phyloP scores from a whole-genome alignment of 1,284 basidiomycete species.

The Agroathelia rolfsii region DNA sequence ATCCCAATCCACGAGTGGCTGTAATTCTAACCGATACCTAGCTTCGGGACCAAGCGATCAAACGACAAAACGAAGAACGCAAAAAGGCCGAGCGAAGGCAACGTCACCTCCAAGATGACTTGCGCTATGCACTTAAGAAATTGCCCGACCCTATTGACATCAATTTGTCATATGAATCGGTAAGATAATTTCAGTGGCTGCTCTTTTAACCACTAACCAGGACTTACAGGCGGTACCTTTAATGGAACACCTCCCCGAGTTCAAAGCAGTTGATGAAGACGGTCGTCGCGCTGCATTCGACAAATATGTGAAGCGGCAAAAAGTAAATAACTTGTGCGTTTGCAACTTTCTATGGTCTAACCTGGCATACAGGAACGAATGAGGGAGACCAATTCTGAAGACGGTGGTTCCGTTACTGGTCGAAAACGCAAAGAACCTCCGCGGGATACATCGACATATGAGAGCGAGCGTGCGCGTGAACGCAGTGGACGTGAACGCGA shows the following conservation, averaged over 20 bases:
- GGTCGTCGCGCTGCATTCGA: constrained; percentile 69
- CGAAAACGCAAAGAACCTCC: constrained; percentile 64
- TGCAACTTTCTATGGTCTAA: not conserved
- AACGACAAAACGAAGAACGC: constrained; percentile 72
- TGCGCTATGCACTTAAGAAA: constrained; percentile 92
- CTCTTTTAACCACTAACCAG: not conserved
- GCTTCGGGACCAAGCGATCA: constrained; percentile 63
- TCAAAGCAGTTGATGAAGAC: constrained; percentile 75
- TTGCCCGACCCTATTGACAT: constrained; percentile 72
- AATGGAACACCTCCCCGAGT: constrained; percentile 77
- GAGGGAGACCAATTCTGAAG: constrained; percentile 68
- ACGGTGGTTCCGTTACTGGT: constrained; percentile 68
- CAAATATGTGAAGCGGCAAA: constrained; percentile 82
- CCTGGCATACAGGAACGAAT: constrained; percentile 49
- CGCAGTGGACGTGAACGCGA: constrained; percentile 37
- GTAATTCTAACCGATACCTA: constrained; percentile 22
- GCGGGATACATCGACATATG: constrained; percentile 30
- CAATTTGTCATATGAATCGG: constrained; percentile 68
- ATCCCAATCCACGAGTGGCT: constrained; percentile 1
- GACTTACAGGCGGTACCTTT: constrained; percentile 51
- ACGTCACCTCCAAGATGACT: constrained; percentile 87
- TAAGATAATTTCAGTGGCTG: constrained; percentile 23
- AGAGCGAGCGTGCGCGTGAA: constrained; percentile 28
- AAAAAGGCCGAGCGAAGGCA: constrained; percentile 74
- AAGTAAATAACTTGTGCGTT: constrained; percentile 31